A percentile compares a stretch with the other conserved stretches of the same genome.
Evolutionary conservation across 306 rosid genomes (phyloP).

Genomic region (Bauhinia variegata): DNA sequence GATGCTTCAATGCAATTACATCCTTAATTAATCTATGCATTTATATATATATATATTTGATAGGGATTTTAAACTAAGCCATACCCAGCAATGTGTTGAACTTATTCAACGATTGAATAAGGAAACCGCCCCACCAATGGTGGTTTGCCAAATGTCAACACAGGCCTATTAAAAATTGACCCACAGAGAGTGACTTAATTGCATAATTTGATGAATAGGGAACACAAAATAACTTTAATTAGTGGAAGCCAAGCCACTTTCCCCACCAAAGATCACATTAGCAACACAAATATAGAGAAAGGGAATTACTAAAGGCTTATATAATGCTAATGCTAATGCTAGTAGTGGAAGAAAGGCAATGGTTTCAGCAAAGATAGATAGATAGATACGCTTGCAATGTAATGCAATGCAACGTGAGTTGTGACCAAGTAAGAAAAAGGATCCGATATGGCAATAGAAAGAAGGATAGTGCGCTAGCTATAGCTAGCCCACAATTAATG

Average conservation of each 20-base stretch:
- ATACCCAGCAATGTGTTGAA: background rate
- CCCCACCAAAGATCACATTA: conserved; percentile 46
- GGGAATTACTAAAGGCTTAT: conserved; percentile 26
- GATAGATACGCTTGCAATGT: conserved; percentile 28
- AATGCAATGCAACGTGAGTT: conserved; percentile 31
- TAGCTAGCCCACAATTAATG: conserved; percentile 52
- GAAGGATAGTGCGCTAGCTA: conserved; percentile 48
- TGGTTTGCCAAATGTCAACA: conserved; percentile 52
- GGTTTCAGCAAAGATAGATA: conserved; percentile 37
- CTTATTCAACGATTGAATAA: background rate
- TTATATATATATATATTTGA: conserved; percentile 7
- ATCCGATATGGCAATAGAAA: background rate
- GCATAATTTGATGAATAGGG: conserved; percentile 33
- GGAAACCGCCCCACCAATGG: conserved; percentile 57
- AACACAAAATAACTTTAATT: conserved; percentile 41
- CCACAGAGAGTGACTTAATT: conserved; percentile 20
- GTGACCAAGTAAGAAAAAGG: conserved; percentile 15
- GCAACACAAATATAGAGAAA: conserved; percentile 14
- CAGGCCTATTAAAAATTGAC: conserved; percentile 28
- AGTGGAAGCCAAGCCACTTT: conserved; percentile 51
- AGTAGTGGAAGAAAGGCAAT: conserved; percentile 43
- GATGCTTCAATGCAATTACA: conserved; percentile 14
- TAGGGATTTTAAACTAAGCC: conserved; percentile 24
- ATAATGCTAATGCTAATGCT: too few species aligned
- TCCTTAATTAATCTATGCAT: background rate